phyloP scores from a whole-genome alignment of 805 yeast species.

The Priceomyces haplophilus region DNA sequence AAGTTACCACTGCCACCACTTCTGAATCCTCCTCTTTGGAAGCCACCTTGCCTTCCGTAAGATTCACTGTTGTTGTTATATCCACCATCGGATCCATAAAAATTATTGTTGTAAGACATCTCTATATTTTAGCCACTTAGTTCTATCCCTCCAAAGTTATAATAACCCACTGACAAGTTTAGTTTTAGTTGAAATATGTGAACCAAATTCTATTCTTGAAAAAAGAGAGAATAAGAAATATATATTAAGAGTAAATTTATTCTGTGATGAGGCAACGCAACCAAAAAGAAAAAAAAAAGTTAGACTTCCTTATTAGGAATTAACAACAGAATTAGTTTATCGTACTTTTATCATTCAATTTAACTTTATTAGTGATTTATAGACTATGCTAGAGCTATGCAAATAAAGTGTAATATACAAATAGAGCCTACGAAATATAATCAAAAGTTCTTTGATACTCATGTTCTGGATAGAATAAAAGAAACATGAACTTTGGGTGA shows the following conservation, averaged over 20 bases:
- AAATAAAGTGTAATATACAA: slow-evolving; percentile 1
- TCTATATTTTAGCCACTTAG: slow-evolving; percentile 5
- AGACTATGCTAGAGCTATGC: slow-evolving; percentile 5
- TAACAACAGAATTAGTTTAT: not conserved
- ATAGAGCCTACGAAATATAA: not conserved
- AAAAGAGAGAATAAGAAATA: not conserved
- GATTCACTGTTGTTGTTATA: slow-evolving; percentile 27
- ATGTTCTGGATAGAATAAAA: not conserved
- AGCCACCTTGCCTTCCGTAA: slow-evolving; percentile 30
- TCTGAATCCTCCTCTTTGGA: slow-evolving; percentile 32
- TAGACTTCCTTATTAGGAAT: slow-evolving; percentile 5
- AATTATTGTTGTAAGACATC: slow-evolving; percentile 43
- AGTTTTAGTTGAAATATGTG: no score
- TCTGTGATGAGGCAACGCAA: slow-evolving; percentile 5
- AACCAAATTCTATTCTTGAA: not conserved
- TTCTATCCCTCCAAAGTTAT: not conserved
- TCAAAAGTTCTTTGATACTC: not conserved
- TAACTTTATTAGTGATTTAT: slow-evolving; percentile 2
- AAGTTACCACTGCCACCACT: slow-evolving; percentile 33
- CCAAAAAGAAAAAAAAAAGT: slow-evolving; percentile 1
- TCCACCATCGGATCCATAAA: slow-evolving; percentile 5
- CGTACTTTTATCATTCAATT: not conserved
- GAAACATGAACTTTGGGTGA: not conserved
- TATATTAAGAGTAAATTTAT: not conserved
- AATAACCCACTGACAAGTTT: not conserved